Percentiles rank a stretch among this genome's conserved stretches.
phyloP scores from a whole-genome alignment of 805 yeast species.

The Wickerhamiella occidentalis region DNA sequence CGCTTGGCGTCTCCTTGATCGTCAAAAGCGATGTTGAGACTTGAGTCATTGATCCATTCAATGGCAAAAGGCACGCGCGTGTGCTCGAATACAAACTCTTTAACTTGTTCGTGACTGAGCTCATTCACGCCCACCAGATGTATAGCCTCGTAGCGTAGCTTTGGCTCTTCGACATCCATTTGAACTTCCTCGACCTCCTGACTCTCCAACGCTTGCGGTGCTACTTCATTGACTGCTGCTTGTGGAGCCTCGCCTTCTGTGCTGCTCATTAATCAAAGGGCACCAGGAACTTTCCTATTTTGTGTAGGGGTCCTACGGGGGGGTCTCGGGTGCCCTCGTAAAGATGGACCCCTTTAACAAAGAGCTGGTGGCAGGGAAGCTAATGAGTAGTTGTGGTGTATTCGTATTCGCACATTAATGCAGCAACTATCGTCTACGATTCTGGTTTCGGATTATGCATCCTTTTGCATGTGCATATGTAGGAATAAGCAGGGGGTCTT shows the following conservation, averaged over 20 bases:
- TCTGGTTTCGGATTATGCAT: no score
- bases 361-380: no score
- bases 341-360: no score
- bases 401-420: no score
- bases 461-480: no score
- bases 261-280: not conserved
- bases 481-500: no score
- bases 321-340: no score
- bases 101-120: constrained; percentile 48
- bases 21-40: constrained; percentile 44
- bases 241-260: not conserved
- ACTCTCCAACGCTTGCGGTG: not conserved
- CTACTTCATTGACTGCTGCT: not conserved
- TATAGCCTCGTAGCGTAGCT: constrained; percentile 20
- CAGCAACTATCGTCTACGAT: no score
- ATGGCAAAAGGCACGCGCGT: constrained; percentile 30
- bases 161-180: not conserved
- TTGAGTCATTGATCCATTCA: constrained; percentile 57
- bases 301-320: no score
- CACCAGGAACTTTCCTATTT: no score
- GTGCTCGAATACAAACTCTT: constrained; percentile 40
- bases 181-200: not conserved
- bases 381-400: no score
- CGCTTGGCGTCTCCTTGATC: constrained; percentile 31
- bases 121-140: constrained; percentile 51